Base-by-base conservation (phyloP, 441 rosid species). In the Brassica balearica region DNA sequence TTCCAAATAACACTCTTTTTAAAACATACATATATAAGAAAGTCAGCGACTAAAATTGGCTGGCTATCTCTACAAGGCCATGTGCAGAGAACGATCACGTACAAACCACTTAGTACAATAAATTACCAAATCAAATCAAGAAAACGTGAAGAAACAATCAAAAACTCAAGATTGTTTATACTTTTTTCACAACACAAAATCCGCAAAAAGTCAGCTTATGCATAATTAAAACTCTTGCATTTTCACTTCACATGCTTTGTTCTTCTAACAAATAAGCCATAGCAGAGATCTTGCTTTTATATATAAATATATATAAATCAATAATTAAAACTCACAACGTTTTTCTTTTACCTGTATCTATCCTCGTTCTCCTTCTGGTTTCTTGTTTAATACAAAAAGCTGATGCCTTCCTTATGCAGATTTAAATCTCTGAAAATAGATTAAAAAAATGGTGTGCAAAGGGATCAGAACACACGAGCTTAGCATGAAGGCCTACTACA, bases 401-500 rank as follows among this genome's bases (percentile, higher is more conserved):
- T 56, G 69, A n/a, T 10, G 8, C 14, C 25, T 66, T n/a, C 3
- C 22, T n/a, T 74, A 58, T 80, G 71, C 63, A 75, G 68, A 73
- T 68, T 19, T 34, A 60, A 71, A 59, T 56, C 43, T 74, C 63
- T 74, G 76, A 3, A 53, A 64, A 56, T 29, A 65, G 69, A 75
- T 66, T 74, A 46, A 46, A 46, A 64, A 63, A 75, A 75, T 41
- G 75, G 8, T 5, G 1, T 48, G 61, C 55, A 74, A 2, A 22
- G 77, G 27, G 62, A 75, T 80, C 66, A 80, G 65, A 75, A 75
- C 73, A 80, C 83, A 75, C 65, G 73, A 80, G 61, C 68, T 71
- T 66, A 71, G 76, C 83, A 80, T 71, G 68, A 75, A 74, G 70
- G 71, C 62, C 71, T 61, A 68, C 36, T 15, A 67, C 32, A 27